Percentiles rank a stretch among this genome's conserved stretches.
Evolutionary conservation across 345 rosid species (phyloP).

Genomic region (Ricinus communis): DNA sequence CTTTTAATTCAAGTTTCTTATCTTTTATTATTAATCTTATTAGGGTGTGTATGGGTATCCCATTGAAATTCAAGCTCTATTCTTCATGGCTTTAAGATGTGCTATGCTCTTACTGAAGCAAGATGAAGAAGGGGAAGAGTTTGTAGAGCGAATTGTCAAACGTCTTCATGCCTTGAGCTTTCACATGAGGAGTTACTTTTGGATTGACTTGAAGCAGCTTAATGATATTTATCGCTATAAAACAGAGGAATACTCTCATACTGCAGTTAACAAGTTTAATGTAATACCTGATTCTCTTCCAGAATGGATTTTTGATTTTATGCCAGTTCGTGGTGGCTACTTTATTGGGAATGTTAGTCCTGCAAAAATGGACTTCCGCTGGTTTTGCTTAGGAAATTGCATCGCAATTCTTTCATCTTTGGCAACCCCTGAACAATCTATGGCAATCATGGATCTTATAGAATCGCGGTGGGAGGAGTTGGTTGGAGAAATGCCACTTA

Average conservation of each 20-base stretch:
- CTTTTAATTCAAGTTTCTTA: conserved; percentile 10
- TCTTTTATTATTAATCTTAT: conserved; percentile 12
- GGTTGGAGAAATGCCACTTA: conserved; percentile 96
- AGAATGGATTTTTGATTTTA: conserved; percentile 91
- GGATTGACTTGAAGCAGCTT: conserved; percentile 93
- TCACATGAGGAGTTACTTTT: conserved; percentile 88
- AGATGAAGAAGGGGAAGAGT: conserved; percentile 85
- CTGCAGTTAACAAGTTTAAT: conserved; percentile 93
- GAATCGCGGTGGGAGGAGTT: conserved; percentile 95
- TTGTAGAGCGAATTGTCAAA: conserved; percentile 79
- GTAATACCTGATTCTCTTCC: conserved; percentile 97
- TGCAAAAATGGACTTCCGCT: conserved; percentile 92
- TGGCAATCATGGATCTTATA: conserved; percentile 94
- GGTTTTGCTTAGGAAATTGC: conserved; percentile 95
- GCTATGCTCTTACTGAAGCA: conserved; percentile 80
- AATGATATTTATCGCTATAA: conserved; percentile 89
- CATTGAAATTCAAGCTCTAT: conserved; percentile 90
- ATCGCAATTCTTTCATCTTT: conserved; percentile 83
- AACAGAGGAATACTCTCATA: conserved; percentile 96
- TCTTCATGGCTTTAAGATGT: conserved; percentile 90
- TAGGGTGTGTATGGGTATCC: conserved; percentile 98
- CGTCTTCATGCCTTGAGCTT: conserved; percentile 89
- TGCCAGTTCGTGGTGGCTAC: conserved; percentile 84
- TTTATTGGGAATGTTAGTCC: conserved; percentile 94
- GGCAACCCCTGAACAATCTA: conserved; percentile 90